These are phyloP conservation scores for Yarrowia galli DNA, from an alignment of 1,139 yeast genomes.

Conservation along the genomic window DNA sequence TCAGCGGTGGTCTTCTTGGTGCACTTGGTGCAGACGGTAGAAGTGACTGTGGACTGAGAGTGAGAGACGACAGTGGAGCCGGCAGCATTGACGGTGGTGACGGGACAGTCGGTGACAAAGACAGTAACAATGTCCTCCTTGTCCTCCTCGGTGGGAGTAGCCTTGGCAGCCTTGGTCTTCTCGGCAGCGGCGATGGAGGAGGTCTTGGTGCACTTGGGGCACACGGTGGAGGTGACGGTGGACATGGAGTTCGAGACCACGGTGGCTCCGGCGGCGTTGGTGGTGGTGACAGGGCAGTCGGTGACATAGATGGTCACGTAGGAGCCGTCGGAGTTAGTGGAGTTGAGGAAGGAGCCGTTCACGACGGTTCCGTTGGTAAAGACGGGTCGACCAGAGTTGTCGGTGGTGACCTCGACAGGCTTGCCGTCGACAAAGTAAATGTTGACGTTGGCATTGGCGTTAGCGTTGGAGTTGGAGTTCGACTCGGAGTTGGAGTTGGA, in stretches of 20 bases:
- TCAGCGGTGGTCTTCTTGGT: not conserved
- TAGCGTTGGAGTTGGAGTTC: not conserved
- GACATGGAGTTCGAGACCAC: not conserved
- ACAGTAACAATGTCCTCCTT: conserved; percentile 1
- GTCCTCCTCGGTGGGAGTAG: not conserved
- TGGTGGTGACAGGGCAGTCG: conserved; percentile 21
- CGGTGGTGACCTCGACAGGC: not conserved
- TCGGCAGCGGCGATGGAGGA: not conserved
- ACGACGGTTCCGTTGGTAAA: conserved; percentile 1
- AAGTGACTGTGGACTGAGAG: conserved; percentile 20
- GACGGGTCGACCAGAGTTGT: not conserved
- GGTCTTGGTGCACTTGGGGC: conserved; percentile 26
- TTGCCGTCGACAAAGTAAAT: not conserved
- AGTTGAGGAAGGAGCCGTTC: not conserved
- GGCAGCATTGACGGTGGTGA: not conserved
- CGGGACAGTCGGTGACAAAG: conserved; percentile 18
- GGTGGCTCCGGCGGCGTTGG: conserved; percentile 7
- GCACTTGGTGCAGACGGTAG: conserved; percentile 20
- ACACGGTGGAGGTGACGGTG: conserved; percentile 20
- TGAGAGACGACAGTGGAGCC: not conserved
- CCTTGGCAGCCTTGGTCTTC: not conserved
- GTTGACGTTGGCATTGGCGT: not conserved
- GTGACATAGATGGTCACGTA: conserved; percentile 17
- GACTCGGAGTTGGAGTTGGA: not conserved
- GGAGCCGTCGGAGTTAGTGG: conserved; percentile 1